Evolutionary conservation across 1,284 basidiomycete species (phyloP).

Genomic region (Cryptococcus sp.): DNA sequence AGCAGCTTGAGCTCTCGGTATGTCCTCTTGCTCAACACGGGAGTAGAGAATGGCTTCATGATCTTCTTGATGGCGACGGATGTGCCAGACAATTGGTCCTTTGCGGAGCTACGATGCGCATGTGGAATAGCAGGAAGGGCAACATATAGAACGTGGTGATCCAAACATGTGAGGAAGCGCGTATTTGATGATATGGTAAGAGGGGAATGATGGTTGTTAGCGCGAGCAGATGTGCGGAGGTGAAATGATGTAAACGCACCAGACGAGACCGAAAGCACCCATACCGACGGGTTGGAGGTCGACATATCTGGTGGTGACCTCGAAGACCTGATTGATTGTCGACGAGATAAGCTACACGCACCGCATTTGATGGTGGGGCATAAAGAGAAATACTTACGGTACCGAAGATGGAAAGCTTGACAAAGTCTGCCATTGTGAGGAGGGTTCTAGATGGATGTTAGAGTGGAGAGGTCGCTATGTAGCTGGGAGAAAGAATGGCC

Average conservation of each 20-base stretch:
- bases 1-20: constrained; percentile 98
- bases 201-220: background rate
- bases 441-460: background rate
- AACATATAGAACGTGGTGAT: background rate
- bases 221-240: background rate
- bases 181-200: background rate
- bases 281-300: constrained; percentile 99
- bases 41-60: constrained; percentile 97
- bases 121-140: background rate
- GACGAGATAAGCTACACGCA: no score
- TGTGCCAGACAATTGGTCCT: constrained; percentile 92
- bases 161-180: background rate
- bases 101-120: constrained; percentile 71
- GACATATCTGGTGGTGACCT: constrained; percentile 98
- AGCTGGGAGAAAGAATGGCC: background rate
- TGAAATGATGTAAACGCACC: constrained; percentile 59
- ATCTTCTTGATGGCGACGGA: constrained; percentile 99
- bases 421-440: constrained; percentile 65
- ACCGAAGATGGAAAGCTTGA: constrained; percentile 97
- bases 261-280: constrained; percentile 96
- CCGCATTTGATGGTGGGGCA: background rate
- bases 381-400: constrained; percentile 57
- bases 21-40: constrained; percentile 95
- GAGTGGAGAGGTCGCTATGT: background rate
- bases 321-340: constrained; percentile 44